phyloP scores from a whole-genome alignment of 345 rosid species.

The Aquilaria sinensis region DNA sequence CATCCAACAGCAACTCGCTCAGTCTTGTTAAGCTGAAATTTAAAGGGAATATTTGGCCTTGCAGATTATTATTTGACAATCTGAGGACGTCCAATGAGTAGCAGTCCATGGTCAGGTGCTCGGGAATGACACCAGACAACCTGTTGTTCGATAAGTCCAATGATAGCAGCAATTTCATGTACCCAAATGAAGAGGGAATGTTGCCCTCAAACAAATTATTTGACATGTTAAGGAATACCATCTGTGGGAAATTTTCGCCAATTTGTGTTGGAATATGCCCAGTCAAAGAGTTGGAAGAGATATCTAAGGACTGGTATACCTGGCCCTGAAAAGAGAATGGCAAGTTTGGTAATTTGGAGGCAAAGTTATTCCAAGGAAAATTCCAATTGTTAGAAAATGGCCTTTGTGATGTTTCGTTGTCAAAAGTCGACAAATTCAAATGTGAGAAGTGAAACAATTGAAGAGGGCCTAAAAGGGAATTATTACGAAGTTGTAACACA shows the following conservation, averaged over 20 bases:
- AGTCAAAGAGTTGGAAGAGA: constrained; percentile 3
- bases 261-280: constrained; percentile 1
- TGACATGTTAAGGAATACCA: not conserved
- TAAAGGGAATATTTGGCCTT: not conserved
- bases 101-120: not conserved
- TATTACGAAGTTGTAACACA: not conserved
- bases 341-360: no score
- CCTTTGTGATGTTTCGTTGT: no score
- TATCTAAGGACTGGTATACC: not conserved
- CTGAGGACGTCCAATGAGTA: not conserved
- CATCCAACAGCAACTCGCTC: not conserved
- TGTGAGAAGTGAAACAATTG: not conserved
- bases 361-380: no score
- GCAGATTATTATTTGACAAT: constrained; percentile 11
- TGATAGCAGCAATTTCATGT: not conserved
- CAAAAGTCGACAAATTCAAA: not conserved
- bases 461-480: not conserved
- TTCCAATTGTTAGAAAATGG: no score
- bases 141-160: constrained; percentile 2
- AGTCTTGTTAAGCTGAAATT: not conserved
- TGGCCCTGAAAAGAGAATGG: no score
- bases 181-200: constrained; percentile 4
- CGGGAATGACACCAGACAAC: constrained; percentile 2
- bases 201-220: not conserved
- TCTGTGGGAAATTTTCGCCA: not conserved